A percentile compares a stretch with the other conserved stretches of the same genome.
phyloP scores from a whole-genome alignment of 371 early-diverging fungal genomes.

The Mortierella sp. region DNA sequence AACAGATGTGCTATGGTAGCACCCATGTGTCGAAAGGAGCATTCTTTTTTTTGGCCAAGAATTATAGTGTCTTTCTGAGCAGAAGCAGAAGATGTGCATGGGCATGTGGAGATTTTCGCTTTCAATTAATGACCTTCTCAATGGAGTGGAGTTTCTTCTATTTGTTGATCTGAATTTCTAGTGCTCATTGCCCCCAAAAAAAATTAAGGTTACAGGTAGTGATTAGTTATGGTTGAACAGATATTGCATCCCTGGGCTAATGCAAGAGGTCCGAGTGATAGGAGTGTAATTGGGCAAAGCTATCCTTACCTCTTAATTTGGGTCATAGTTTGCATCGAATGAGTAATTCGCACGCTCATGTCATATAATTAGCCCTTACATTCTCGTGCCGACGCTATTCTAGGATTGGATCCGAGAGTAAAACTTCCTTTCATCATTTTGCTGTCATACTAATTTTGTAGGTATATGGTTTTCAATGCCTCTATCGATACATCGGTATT shows the following conservation, averaged over 20 bases:
- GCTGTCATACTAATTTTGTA: too few species aligned
- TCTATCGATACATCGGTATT: too few species aligned
- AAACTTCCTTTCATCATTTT: too few species aligned
- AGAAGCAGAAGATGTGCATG: neutral
- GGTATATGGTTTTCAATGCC: too few species aligned
- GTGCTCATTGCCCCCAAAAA: neutral
- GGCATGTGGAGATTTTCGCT: neutral
- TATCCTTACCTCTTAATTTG: neutral
- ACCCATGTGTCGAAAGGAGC: neutral
- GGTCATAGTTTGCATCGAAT: neutral
- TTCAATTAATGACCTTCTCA: too few species aligned
- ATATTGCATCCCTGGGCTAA: neutral
- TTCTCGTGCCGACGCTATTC: too few species aligned
- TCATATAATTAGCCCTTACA: neutral
- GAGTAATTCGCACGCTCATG: neutral
- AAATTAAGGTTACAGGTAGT: neutral
- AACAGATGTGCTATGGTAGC: neutral
- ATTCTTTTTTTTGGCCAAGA: neutral
- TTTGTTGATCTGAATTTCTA: neutral
- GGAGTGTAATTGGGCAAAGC: slow-evolving; percentile 3
- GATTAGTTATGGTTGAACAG: neutral
- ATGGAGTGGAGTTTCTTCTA: neutral
- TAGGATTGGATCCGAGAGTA: too few species aligned
- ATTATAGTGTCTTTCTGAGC: neutral
- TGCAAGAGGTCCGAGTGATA: neutral